These are phyloP conservation scores for Lignosus rhinocerotis DNA, from an alignment of 1,284 basidiomycete genomes.

Conservation along the genomic window DNA sequence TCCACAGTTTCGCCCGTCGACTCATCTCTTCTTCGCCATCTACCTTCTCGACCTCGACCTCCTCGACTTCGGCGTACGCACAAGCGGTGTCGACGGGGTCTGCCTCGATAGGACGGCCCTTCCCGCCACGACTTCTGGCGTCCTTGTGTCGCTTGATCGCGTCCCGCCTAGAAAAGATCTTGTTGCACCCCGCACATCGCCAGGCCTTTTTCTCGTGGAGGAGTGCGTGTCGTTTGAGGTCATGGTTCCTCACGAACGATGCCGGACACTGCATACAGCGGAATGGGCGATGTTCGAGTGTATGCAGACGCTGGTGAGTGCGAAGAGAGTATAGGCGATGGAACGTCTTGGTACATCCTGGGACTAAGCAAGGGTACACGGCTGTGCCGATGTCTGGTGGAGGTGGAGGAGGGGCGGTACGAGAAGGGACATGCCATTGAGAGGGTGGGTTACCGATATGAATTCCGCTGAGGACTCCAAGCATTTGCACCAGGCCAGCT, in stretches of 20 bases:
- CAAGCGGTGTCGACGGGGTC: conserved; percentile 45
- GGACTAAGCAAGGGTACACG: conserved; percentile 69
- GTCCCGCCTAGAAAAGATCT: conserved; percentile 72
- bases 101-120: conserved; percentile 36
- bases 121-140: conserved; percentile 43
- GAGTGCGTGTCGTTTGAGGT: conserved; percentile 70
- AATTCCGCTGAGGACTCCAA: conserved; percentile 73
- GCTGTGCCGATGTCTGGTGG: conserved; percentile 64
- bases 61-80: conserved; percentile 52
- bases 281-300: conserved; percentile 58
- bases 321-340: conserved; percentile 66
- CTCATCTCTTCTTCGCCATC: conserved; percentile 54
- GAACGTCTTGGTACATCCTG: conserved; percentile 65
- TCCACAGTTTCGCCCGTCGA: conserved; percentile 62
- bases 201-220: conserved; percentile 69
- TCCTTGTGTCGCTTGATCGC: conserved; percentile 76
- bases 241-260: conserved; percentile 73
- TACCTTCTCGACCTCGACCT: conserved; percentile 58
- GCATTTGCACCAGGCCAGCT: conserved; percentile 71
- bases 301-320: conserved; percentile 64
- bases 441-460: conserved; percentile 55
- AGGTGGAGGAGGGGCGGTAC: conserved; percentile 29
- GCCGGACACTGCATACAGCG: conserved; percentile 65
- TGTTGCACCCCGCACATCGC: conserved; percentile 69
- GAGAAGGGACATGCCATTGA: conserved; percentile 29